These are phyloP conservation scores for Phytopythium oedochilum DNA, from an alignment of 352 stramenopile species.

Conservation along the genomic window DNA sequence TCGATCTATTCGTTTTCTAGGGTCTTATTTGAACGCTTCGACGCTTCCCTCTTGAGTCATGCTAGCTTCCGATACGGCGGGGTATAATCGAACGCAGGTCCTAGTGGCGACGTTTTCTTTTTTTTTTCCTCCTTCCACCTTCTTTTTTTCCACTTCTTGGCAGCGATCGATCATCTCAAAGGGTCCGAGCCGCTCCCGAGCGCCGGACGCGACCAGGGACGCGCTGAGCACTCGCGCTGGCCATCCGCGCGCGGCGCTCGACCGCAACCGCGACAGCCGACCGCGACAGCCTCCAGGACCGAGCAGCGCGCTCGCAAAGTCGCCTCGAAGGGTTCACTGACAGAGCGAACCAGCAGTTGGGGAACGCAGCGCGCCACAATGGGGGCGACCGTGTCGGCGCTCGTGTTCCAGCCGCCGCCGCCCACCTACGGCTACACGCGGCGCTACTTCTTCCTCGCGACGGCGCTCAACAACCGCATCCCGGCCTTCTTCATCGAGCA, in stretches of 20 bases:
- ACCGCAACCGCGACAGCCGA: neutral
- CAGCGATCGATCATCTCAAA: neutral
- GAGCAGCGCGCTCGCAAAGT: too few relatives aligned
- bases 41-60: too few relatives aligned
- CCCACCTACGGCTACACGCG: constrained; percentile 71
- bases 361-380: constrained; percentile 41
- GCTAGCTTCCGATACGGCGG: neutral
- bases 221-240: neutral
- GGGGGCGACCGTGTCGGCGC: constrained; percentile 71
- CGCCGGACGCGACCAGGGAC: neutral
- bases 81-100: neutral
- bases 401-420: constrained; percentile 88
- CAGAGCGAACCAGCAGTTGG: too few relatives aligned
- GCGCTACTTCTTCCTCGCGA: constrained; percentile 94
- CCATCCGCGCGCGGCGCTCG: neutral
- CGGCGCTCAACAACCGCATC: constrained; percentile 84
- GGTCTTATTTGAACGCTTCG: neutral
- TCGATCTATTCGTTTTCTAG: constrained; percentile 4
- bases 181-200: too few relatives aligned
- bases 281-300: neutral
- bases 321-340: too few relatives aligned
- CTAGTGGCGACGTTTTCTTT: neutral
- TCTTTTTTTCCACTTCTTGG: neutral
- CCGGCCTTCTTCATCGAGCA: constrained; percentile 94
- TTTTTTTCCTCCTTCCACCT: neutral